Conservation (phyloP, 2,329 filamentous ascomycete genomes). For the Talaromyces sp. region DNA sequence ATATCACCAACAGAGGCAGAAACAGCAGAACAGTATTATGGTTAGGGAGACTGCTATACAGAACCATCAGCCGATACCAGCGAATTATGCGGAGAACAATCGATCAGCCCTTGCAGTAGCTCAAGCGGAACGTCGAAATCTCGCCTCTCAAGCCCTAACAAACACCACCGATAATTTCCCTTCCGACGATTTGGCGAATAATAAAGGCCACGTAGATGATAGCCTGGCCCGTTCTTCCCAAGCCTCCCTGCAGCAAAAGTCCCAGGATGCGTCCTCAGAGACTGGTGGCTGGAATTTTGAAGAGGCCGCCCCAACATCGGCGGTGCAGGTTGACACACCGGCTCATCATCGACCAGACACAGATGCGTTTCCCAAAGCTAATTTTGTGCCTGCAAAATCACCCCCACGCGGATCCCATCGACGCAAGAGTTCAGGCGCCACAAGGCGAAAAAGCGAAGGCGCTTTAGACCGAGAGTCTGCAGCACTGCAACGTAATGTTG, state of each 20-base stretch:
- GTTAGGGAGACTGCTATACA: conserved; percentile 51
- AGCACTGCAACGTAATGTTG: conserved; percentile 49
- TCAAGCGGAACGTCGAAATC: conserved; percentile 21
- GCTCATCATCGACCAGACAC: conserved; percentile 69
- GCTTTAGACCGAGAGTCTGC: conserved; percentile 58
- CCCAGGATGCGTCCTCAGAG: conserved; percentile 37
- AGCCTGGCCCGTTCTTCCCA: conserved; percentile 24
- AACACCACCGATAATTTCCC: neutral
- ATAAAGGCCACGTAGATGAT: neutral
- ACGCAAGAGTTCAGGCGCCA: conserved; percentile 73
- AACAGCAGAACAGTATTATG: conserved; percentile 42
- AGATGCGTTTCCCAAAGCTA: conserved; percentile 79
- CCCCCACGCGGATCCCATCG: conserved; percentile 68
- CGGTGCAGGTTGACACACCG: conserved; percentile 38
- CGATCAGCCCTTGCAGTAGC: conserved; percentile 42
- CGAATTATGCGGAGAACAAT: conserved; percentile 40
- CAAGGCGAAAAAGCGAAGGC: conserved; percentile 57
- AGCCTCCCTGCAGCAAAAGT: conserved; percentile 39
- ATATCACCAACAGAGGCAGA: conserved; percentile 54
- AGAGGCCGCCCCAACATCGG: conserved; percentile 54
- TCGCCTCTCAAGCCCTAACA: neutral
- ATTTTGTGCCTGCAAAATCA: conserved; percentile 71
- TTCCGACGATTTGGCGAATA: neutral
- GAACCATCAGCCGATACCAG: conserved; percentile 57
- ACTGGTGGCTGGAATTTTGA: conserved; percentile 91